A percentile compares a stretch with the other conserved stretches of the same genome.
Evolutionary conservation across 2,329 filamentous ascomycete species (phyloP).

Genomic region (Aspergillus eucalypticola): DNA sequence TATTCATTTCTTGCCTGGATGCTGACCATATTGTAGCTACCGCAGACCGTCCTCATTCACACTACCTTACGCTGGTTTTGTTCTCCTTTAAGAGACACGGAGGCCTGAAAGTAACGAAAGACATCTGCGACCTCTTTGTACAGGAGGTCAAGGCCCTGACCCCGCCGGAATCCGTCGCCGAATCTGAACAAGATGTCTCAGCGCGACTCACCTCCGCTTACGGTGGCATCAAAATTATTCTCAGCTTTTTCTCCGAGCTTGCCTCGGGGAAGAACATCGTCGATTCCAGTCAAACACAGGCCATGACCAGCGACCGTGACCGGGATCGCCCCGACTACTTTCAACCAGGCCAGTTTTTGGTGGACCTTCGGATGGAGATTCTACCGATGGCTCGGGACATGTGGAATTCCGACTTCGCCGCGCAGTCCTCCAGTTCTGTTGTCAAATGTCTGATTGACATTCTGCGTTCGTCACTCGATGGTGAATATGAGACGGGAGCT

Average conservation of each 20-base stretch:
- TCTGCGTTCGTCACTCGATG: constrained; percentile 72
- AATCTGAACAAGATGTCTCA: constrained; percentile 41
- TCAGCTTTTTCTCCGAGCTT: constrained; percentile 76
- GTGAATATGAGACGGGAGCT: constrained; percentile 71
- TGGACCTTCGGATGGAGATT: constrained; percentile 80
- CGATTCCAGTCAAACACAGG: constrained; percentile 68
- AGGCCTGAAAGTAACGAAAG: constrained; percentile 72
- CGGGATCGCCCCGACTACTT: constrained; percentile 62
- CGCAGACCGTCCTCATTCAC: constrained; percentile 52
- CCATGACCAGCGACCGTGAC: constrained; percentile 57
- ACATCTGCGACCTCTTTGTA: constrained; percentile 69
- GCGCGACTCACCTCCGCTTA: constrained; percentile 54
- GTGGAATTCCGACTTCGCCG: constrained; percentile 83
- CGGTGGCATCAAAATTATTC: constrained; percentile 74
- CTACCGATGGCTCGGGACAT: constrained; percentile 73
- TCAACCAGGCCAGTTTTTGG: constrained; percentile 71
- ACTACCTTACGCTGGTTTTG: constrained; percentile 70
- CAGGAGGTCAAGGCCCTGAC: constrained; percentile 55
- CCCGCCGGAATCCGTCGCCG: constrained; percentile 43
- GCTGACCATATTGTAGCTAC: constrained; percentile 33
- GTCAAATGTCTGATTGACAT: constrained; percentile 81
- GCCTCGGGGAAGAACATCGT: constrained; percentile 75
- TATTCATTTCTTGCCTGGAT: background rate
- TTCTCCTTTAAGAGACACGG: constrained; percentile 81
- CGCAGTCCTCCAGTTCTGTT: constrained; percentile 74